A percentile compares a stretch with the other conserved stretches of the same genome.
Conservation (phyloP, 768 basidiomycete genomes). For the Thelephora aurantiotincta region DNA sequence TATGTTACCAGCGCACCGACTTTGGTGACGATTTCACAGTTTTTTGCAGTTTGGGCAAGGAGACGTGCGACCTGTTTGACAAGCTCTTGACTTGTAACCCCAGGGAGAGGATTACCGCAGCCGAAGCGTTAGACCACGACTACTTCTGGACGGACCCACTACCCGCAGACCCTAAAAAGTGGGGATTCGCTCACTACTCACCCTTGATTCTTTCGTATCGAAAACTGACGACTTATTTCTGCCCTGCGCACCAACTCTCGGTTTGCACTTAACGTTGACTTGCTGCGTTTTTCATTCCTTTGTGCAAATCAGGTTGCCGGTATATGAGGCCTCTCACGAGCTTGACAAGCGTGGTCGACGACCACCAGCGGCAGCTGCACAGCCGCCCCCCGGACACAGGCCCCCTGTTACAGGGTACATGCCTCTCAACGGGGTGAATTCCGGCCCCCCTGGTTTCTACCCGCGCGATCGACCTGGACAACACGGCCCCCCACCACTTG, state of each 20-base stretch:
- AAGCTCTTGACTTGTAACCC: slow-evolving; percentile 77
- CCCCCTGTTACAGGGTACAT: slow-evolving; percentile 12
- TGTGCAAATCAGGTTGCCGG: slow-evolving; percentile 36
- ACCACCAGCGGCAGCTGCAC: slow-evolving; percentile 16
- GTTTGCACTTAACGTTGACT: not conserved
- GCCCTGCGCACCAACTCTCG: not conserved
- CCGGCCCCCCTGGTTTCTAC: slow-evolving; percentile 4
- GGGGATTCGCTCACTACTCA: slow-evolving; percentile 13
- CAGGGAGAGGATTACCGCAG: slow-evolving; percentile 67
- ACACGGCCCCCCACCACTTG: slow-evolving; percentile 17
- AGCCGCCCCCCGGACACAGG: slow-evolving; percentile 9
- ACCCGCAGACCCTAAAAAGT: slow-evolving; percentile 77
- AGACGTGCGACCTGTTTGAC: slow-evolving; percentile 74
- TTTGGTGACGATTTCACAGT: slow-evolving; percentile 3
- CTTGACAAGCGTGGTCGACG: slow-evolving; percentile 64
- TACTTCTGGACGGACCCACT: slow-evolving; percentile 92
- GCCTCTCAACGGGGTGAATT: slow-evolving; percentile 8
- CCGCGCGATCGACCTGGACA: not conserved
- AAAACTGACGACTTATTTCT: not conserved
- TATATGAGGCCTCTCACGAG: slow-evolving; percentile 74
- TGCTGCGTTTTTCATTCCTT: slow-evolving; percentile 1
- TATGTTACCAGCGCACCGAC: slow-evolving; percentile 19
- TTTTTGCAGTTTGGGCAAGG: slow-evolving; percentile 41
- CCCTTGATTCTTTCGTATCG: not conserved
- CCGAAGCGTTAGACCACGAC: slow-evolving; percentile 78